Conservation (phyloP, 805 yeast genomes). For the Metschnikowia lochheadii region DNA sequence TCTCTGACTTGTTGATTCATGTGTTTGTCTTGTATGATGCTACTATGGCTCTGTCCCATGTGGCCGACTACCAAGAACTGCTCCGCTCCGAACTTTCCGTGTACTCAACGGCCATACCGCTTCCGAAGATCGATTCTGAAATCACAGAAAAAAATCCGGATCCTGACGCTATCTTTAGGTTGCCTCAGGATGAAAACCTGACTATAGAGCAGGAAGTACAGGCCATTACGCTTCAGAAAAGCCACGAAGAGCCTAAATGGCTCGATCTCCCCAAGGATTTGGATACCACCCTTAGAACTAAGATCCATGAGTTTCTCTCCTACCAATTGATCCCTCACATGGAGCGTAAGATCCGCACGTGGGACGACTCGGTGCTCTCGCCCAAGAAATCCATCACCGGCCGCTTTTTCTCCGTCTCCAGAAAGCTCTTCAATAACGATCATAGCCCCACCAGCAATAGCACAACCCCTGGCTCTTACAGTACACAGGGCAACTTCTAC, state of each 20-base stretch:
- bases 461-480: slow-evolving; percentile 38
- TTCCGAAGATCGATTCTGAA: slow-evolving; percentile 46
- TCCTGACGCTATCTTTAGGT: not conserved
- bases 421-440: slow-evolving; percentile 48
- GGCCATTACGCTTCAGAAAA: slow-evolving; percentile 28
- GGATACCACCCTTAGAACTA: slow-evolving; percentile 36
- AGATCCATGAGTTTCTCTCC: slow-evolving; percentile 45
- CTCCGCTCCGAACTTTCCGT: slow-evolving; percentile 26
- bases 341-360: slow-evolving; percentile 72
- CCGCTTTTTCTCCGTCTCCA: slow-evolving; percentile 63
- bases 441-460: slow-evolving; percentile 25
- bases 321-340: slow-evolving; percentile 70
- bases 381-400: slow-evolving; percentile 77
- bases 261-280: slow-evolving; percentile 32
- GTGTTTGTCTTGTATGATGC: slow-evolving; percentile 31
- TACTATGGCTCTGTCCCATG: slow-evolving; percentile 9
- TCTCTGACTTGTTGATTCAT: slow-evolving; percentile 54
- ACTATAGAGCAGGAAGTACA: slow-evolving; percentile 51
- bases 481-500: slow-evolving; percentile 54
- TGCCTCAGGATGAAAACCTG: slow-evolving; percentile 28
- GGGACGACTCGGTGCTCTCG: slow-evolving; percentile 80
- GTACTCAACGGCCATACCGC: slow-evolving; percentile 22
- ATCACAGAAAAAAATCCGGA: slow-evolving; percentile 34
- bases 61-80: slow-evolving; percentile 34
- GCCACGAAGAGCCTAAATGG: slow-evolving; percentile 10